Evolutionary conservation across 306 rosid genomes (phyloP).

Genomic region (Arachis stenosperma): DNA sequence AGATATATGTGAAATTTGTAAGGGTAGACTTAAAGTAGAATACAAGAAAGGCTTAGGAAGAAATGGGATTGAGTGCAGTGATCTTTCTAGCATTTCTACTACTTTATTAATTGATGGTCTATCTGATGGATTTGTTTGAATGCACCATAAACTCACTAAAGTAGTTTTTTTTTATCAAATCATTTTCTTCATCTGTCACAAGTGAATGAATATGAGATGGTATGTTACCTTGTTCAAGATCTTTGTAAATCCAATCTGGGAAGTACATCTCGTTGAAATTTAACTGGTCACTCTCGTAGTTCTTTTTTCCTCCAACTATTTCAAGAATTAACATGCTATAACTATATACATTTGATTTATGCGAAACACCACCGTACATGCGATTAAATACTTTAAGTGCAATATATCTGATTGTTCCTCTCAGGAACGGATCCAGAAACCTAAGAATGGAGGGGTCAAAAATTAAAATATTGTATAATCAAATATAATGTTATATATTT

Average conservation of each 20-base stretch:
- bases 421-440: no score
- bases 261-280: slow-evolving; percentile 38
- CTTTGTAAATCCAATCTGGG: slow-evolving; percentile 34
- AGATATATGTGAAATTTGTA: not conserved
- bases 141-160: not conserved
- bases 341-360: slow-evolving; percentile 47
- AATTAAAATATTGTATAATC: no score
- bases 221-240: not conserved
- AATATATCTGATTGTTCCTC: slow-evolving; percentile 39
- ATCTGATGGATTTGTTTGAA: not conserved
- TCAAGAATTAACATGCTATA: slow-evolving; percentile 51
- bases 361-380: slow-evolving; percentile 37
- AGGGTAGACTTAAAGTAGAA: not conserved
- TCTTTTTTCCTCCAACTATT: slow-evolving; percentile 46
- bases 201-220: not conserved
- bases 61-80: not conserved
- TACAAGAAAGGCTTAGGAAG: not conserved
- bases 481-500: no score
- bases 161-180: not conserved
- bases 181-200: slow-evolving; percentile 30
- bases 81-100: not conserved
- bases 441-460: no score
- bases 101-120: not conserved
- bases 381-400: slow-evolving; percentile 30
- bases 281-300: not conserved